phyloP scores from a whole-genome alignment of 805 yeast genomes.

The Sugiyamaella lignohabitans region DNA sequence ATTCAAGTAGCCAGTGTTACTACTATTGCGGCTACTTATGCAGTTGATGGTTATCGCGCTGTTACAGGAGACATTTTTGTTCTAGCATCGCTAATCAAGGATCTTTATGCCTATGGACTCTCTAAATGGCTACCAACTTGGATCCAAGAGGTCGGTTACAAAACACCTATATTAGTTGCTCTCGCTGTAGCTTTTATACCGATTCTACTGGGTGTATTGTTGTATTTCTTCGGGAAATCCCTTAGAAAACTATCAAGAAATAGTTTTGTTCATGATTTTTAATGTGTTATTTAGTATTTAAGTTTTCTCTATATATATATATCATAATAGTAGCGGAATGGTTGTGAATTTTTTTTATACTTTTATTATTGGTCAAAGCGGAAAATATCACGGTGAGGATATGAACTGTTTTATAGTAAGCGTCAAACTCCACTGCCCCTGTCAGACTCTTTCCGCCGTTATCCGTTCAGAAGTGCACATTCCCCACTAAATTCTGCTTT shows the following conservation, averaged over 20 bases:
- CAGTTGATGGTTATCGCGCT: constrained; percentile 10
- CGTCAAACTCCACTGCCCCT: no score
- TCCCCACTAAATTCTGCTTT: no score
- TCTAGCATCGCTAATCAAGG: constrained; percentile 7
- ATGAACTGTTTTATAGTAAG: no score
- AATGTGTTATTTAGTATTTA: background rate
- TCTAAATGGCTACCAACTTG: constrained; percentile 7
- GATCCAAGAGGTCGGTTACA: constrained; percentile 3
- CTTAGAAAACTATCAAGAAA: constrained; percentile 6
- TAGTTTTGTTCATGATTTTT: constrained; percentile 8
- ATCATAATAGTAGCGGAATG: no score
- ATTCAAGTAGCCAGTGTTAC: constrained; percentile 7
- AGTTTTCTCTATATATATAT: background rate
- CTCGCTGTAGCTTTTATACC: constrained; percentile 2
- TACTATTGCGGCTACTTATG: constrained; percentile 9
- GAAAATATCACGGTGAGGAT: no score
- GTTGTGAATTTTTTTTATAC: no score
- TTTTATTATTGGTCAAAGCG: no score
- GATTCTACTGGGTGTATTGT: constrained; percentile 4
- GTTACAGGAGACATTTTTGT: constrained; percentile 10
- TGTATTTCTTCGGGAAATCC: constrained; percentile 9
- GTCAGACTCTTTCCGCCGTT: no score
- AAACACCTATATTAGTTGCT: constrained; percentile 5
- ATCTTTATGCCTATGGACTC: constrained; percentile 10
- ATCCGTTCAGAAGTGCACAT: no score